Base-by-base conservation (phyloP, 495 filamentous ascomycete genomes). In the Thermothielavioides terrestris region DNA sequence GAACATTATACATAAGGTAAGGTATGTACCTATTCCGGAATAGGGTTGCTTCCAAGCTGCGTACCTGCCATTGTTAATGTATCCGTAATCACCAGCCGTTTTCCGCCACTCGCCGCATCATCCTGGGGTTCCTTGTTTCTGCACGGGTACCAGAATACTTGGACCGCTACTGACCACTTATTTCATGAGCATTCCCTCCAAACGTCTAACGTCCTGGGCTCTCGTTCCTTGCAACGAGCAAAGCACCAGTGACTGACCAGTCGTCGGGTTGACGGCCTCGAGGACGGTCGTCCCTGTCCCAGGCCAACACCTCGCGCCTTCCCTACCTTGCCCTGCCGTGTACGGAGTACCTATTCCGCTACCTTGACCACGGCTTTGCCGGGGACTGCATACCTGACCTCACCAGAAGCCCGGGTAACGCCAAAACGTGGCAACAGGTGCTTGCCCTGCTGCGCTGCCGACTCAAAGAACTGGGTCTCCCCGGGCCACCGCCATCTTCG, bases 401-500 rank as follows among this genome's bases (percentile, higher is more conserved):
- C n/a, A n/a, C n/a, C n/a, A n/a, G n/a, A n/a, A n/a, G n/a, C n/a
- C n/a, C n/a, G 11, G 25, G 45, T 39, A 17, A 25, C 34, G 31
- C 25, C 27, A 31, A 8, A 38, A 52, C 36, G 35, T 47, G 22
- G 15, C 20, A 11, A 38, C 34, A n/a, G 18, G 27, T 32, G 27
- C 10, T 20, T 38, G 27, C 28, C 2, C 8, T 27, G n/a, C 35
- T 39, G 34, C 25, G 22, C 25, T 31, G 35, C 43, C 20, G 17
- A n/a, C 39, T 49, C 21, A n/a, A 39, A 46, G 22, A 23, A 43
- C 53, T 17, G 28, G 22, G 22, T 21, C 48, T 32, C 49, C 46
- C 54, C n/a, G n/a, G n/a, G n/a, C n/a, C 54, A 49, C 48, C 49
- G 49, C 43, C 39, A 32, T 39, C 49, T 36, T 32, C 54, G 49